Conservation (phyloP, 129 eudicot species). For the Flaveria linearis region DNA sequence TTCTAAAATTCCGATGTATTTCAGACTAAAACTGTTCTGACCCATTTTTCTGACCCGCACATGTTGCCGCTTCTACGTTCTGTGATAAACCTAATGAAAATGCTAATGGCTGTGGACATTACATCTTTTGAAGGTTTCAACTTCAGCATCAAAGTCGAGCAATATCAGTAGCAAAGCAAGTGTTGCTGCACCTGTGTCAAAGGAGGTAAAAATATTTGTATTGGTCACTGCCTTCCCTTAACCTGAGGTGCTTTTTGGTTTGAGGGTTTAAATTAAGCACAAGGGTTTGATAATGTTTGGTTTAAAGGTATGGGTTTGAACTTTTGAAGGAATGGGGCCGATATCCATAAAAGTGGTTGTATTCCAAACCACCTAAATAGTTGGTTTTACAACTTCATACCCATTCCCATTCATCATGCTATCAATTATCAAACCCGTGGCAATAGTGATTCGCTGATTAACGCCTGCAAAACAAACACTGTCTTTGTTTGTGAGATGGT, state of each 20-base stretch:
- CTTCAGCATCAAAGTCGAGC: conserved; percentile 17
- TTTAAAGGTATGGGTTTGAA: not conserved
- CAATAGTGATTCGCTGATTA: not conserved
- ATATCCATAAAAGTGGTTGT: not conserved
- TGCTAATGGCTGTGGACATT: conserved; percentile 12
- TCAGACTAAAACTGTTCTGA: too few relatives aligned
- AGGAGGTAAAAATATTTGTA: conserved; percentile 14
- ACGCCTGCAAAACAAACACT: not conserved
- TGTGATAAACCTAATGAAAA: not conserved
- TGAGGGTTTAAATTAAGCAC: not conserved
- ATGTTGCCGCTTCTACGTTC: not conserved
- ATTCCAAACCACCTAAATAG: not conserved
- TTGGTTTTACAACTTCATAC: not conserved
- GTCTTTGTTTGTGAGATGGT: not conserved
- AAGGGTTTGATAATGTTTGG: not conserved
- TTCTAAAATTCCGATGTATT: not conserved
- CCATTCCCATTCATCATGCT: not conserved
- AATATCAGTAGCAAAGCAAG: conserved; percentile 18
- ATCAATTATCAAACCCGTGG: conserved; percentile 1
- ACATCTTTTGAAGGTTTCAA: conserved; percentile 13
- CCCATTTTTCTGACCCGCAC: not conserved
- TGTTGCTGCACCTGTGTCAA: conserved; percentile 21
- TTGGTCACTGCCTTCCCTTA: not conserved
- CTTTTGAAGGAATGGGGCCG: not conserved
- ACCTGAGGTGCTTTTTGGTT: not conserved